phyloP scores from a whole-genome alignment of 371 early-diverging fungal genomes.

The Conidiobolus incongruus region DNA sequence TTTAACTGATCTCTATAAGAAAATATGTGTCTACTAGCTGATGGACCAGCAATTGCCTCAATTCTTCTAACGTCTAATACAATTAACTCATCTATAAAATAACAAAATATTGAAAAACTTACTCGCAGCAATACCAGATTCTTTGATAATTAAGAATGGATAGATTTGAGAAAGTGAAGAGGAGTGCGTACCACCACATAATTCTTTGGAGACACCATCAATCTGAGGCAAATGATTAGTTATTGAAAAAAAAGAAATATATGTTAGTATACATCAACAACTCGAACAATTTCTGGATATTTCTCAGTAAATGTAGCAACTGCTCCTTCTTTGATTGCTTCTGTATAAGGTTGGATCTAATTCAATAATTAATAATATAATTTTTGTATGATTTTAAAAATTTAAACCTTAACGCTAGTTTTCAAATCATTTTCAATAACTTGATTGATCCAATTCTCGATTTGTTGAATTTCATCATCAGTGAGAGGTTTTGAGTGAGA shows the following conservation, averaged over 20 bases:
- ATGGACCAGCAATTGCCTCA: constrained; percentile 43
- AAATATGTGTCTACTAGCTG: constrained; percentile 21
- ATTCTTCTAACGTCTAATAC: constrained; percentile 16
- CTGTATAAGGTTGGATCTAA: constrained; percentile 25
- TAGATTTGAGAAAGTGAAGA: constrained; percentile 24
- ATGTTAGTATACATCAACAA: constrained; percentile 16
- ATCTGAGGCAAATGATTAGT: neutral
- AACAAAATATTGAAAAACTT: neutral
- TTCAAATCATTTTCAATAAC: constrained; percentile 14
- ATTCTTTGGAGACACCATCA: constrained; percentile 24
- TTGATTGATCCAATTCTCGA: constrained; percentile 37
- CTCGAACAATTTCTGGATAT: constrained; percentile 35
- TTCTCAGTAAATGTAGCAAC: constrained; percentile 43
- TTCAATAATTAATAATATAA: neutral
- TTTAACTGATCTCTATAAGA: constrained; percentile 17
- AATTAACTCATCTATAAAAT: neutral
- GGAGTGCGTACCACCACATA: constrained; percentile 62
- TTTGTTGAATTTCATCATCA: constrained; percentile 16
- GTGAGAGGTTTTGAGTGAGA: constrained; percentile 33
- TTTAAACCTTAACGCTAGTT: constrained; percentile 1
- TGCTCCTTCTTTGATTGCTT: constrained; percentile 36
- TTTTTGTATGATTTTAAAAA: neutral
- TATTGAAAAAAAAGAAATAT: neutral
- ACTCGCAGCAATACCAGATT: constrained; percentile 48
- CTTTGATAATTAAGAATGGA: constrained; percentile 43